These are phyloP conservation scores for Cadophora malorum DNA, from an alignment of 2,329 filamentous ascomycete genomes.

Conservation along the genomic window DNA sequence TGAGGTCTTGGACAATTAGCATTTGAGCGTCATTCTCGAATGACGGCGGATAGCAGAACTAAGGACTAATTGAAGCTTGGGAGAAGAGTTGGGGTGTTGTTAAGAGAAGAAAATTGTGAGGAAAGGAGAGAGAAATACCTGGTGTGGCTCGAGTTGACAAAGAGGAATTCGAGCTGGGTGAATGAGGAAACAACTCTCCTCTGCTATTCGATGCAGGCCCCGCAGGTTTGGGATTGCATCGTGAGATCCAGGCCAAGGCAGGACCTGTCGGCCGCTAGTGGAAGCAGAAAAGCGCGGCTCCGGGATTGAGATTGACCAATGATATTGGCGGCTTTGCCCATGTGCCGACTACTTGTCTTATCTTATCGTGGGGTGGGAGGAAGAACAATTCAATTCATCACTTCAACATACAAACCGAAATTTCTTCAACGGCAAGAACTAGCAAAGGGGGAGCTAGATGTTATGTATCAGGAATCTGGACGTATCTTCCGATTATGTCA, in stretches of 20 bases:
- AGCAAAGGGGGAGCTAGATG: no score
- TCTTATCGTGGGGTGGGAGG: background rate
- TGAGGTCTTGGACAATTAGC: conserved; percentile 42
- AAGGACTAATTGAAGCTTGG: background rate
- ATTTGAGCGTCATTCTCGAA: conserved; percentile 33
- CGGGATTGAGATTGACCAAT: background rate
- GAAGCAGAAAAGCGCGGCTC: background rate
- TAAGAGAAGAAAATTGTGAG: background rate
- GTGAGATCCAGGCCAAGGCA: background rate
- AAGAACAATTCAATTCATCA: background rate
- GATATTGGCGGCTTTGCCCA: background rate
- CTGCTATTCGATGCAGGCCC: background rate
- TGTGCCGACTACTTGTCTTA: background rate
- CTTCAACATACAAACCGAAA: no score
- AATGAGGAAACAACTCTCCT: background rate
- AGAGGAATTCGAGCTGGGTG: background rate
- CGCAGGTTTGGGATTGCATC: background rate
- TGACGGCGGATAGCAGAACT: background rate
- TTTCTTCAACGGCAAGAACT: no score
- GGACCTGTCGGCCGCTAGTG: background rate
- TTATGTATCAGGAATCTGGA: no score
- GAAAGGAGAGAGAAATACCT: background rate
- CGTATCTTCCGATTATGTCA: no score
- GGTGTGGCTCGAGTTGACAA: background rate
- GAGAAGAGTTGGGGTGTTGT: background rate